phyloP scores from a whole-genome alignment of 805 yeast genomes.

The Kurtzmaniella fragi region DNA sequence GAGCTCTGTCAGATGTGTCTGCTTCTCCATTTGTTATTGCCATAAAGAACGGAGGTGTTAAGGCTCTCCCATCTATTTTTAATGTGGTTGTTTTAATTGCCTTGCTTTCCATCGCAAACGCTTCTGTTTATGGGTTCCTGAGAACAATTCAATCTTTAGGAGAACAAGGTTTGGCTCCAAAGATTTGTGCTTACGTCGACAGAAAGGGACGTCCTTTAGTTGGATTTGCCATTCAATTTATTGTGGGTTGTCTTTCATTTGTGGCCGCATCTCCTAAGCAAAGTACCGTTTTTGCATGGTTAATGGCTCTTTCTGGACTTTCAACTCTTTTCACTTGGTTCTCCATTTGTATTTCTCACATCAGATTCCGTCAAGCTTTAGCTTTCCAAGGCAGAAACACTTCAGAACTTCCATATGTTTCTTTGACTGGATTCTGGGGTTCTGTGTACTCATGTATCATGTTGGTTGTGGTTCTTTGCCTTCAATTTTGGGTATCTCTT shows the following conservation, averaged over 20 bases:
- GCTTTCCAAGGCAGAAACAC: conserved; percentile 32
- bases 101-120: conserved; percentile 39
- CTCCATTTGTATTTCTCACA: conserved; percentile 26
- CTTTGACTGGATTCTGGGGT: conserved; percentile 42
- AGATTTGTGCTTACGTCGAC: conserved; percentile 30
- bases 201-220: conserved; percentile 35
- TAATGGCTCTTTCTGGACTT: conserved; percentile 29
- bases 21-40: conserved; percentile 31
- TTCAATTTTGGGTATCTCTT: conserved; percentile 32
- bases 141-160: conserved; percentile 36
- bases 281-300: conserved; percentile 31
- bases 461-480: conserved; percentile 21
- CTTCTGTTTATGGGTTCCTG: conserved; percentile 40
- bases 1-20: conserved; percentile 14
- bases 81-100: conserved; percentile 36
- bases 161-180: conserved; percentile 38
- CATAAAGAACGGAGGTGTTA: conserved; percentile 28
- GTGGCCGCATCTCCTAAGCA: conserved; percentile 37
- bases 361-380: conserved; percentile 29
- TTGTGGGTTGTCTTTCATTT: conserved; percentile 34
- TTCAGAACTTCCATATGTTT: conserved; percentile 49
- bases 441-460: conserved; percentile 20
- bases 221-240: conserved; percentile 28
- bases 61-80: conserved; percentile 35
- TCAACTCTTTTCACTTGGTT: conserved; percentile 34